Percentiles rank a stretch among this genome's conserved stretches.
phyloP scores from a whole-genome alignment of 1,139 yeast genomes.

The Groenewaldozyma sp. region DNA sequence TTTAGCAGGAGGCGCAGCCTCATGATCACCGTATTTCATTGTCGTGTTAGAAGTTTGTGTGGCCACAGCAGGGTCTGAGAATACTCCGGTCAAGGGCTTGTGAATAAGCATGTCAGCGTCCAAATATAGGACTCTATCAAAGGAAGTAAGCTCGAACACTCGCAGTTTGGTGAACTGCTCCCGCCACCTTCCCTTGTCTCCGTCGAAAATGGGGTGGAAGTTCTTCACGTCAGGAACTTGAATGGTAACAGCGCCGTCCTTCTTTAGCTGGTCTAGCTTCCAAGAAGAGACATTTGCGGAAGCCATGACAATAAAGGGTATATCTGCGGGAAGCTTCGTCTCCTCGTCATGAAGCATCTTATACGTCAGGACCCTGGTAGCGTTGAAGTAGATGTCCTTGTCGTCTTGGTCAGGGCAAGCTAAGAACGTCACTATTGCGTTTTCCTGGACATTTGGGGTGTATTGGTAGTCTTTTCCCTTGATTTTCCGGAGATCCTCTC shows the following conservation, averaged over 20 bases:
- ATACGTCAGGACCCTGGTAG: conserved; percentile 12
- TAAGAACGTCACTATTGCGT: conserved; percentile 1
- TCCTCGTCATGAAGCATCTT: conserved; percentile 11
- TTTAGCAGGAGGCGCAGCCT: conserved; percentile 8
- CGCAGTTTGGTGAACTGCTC: conserved; percentile 12
- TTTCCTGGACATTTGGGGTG: neutral
- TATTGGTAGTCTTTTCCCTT: neutral
- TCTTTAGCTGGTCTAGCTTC: conserved; percentile 8
- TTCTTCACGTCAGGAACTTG: conserved; percentile 8
- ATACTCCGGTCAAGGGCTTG: conserved; percentile 9
- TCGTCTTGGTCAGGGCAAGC: neutral
- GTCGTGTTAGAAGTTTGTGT: neutral
- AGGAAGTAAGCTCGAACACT: conserved; percentile 8
- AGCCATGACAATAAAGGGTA: conserved; percentile 11
- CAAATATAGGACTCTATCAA: conserved; percentile 11
- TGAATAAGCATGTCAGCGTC: conserved; percentile 11
- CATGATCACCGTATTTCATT: conserved; percentile 1
- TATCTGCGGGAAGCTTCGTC: conserved; percentile 5
- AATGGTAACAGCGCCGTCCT: conserved; percentile 11
- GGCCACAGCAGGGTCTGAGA: conserved; percentile 9
- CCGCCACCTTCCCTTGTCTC: conserved; percentile 6
- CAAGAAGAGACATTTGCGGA: conserved; percentile 8
- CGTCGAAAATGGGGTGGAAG: neutral
- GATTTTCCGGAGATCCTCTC: neutral
- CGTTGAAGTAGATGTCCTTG: conserved; percentile 9